Evolutionary conservation across 768 basidiomycete genomes (phyloP).

Genomic region (Peribolospora baueri): DNA sequence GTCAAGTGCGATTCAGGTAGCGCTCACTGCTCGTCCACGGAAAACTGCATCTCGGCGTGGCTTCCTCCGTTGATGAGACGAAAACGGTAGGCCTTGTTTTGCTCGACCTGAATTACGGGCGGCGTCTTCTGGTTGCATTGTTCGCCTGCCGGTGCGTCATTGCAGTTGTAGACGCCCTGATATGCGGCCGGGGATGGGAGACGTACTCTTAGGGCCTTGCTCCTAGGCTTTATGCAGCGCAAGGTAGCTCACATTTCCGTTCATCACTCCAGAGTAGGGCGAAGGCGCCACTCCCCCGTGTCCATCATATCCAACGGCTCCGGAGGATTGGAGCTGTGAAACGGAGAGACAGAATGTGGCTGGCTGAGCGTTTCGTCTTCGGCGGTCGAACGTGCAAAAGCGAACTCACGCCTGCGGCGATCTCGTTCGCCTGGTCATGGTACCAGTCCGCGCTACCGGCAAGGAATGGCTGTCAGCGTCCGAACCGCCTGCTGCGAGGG

Average conservation of each 20-base stretch:
- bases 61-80: slow-evolving; percentile 3
- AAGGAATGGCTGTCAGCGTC: neutral
- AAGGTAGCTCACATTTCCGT: neutral
- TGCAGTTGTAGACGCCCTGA: slow-evolving; percentile 3
- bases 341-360: neutral
- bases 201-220: too few relatives aligned
- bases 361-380: neutral
- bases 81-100: neutral
- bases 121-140: neutral
- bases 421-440: slow-evolving; percentile 4
- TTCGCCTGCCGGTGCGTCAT: neutral
- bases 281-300: slow-evolving; percentile 1
- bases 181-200: too few relatives aligned
- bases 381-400: neutral
- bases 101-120: neutral
- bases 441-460: neutral
- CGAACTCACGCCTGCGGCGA: slow-evolving; percentile 8
- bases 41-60: neutral
- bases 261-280: neutral
- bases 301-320: neutral
- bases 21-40: slow-evolving; percentile 2
- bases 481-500: neutral
- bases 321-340: neutral
- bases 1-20: too few relatives aligned
- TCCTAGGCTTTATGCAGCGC: too few relatives aligned